Percentiles rank a stretch among this genome's conserved stretches.
Conservation (phyloP, 345 rosid species). For the Alliaria petiolata region DNA sequence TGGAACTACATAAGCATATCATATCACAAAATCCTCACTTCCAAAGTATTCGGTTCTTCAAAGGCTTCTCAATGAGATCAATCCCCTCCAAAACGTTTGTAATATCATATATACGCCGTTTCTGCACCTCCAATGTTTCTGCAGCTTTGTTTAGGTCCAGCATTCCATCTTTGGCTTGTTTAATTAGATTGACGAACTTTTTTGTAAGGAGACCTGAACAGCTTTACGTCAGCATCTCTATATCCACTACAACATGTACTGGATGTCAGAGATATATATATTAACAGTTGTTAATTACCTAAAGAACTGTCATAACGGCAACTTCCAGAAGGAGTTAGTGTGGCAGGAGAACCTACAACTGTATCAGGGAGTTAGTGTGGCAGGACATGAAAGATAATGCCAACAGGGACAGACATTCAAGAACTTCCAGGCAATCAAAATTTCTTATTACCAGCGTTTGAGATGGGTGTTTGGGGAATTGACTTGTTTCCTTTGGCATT, state of each 20-base stretch:
- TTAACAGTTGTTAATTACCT: conserved; percentile 40
- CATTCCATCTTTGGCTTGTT: conserved; percentile 83
- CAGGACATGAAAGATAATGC: no score
- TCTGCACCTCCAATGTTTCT: conserved; percentile 90
- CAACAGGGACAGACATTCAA: no score
- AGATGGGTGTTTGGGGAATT: conserved; percentile 64
- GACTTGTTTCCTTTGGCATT: conserved; percentile 60
- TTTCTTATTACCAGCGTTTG: conserved; percentile 71
- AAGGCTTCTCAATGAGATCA: conserved; percentile 92
- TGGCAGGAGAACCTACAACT: conserved; percentile 65
- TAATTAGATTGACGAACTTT: conserved; percentile 77
- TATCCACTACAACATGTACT: neutral
- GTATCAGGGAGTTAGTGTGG: no score
- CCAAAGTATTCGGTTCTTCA: conserved; percentile 91
- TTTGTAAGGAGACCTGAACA: conserved; percentile 82
- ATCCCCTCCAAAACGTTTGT: conserved; percentile 99
- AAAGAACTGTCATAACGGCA: conserved; percentile 98
- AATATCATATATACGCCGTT: conserved; percentile 96
- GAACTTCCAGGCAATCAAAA: no score
- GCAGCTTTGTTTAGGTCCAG: conserved; percentile 93
- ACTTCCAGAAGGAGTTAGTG: conserved; percentile 76
- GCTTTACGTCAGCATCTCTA: conserved; percentile 11
- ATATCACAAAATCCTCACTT: conserved; percentile 52
- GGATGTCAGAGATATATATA: neutral
- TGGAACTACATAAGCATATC: conserved; percentile 23